Evolutionary conservation across 2,329 filamentous ascomycete genomes (phyloP).

Genomic region (Fusarium siculi): DNA sequence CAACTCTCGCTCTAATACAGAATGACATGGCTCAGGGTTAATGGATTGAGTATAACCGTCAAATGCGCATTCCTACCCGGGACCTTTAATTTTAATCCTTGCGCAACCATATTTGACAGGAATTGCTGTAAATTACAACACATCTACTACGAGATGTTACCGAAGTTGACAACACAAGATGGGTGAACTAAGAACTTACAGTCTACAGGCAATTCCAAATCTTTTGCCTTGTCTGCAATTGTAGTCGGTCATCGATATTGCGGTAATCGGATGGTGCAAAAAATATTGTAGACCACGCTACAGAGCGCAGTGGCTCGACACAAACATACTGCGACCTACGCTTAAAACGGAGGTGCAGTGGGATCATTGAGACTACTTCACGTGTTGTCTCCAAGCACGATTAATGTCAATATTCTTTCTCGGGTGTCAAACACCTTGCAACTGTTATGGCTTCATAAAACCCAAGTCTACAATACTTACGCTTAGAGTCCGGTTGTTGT

Average conservation of each 20-base stretch:
- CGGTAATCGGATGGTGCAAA: not conserved
- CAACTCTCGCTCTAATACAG: fast-evolving
- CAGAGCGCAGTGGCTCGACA: too few relatives aligned
- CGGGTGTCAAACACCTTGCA: not conserved
- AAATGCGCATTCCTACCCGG: not conserved
- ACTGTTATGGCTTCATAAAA: not conserved
- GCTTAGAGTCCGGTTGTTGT: not conserved
- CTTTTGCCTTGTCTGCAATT: not conserved
- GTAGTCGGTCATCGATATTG: not conserved
- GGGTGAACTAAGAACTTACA: not conserved
- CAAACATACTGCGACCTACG: fast-evolving
- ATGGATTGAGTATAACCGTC: fast-evolving
- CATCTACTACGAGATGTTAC: fast-evolving
- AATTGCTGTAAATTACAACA: not conserved
- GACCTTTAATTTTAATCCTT: not conserved
- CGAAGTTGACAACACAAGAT: not conserved
- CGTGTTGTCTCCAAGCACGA: not conserved
- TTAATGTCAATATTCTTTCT: too few relatives aligned
- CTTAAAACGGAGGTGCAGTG: fast-evolving
- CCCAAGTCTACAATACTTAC: not conserved
- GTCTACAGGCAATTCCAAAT: fast-evolving
- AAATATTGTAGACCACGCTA: not conserved
- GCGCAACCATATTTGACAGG: not conserved
- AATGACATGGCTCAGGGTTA: fast-evolving
- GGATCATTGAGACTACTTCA: not conserved